Conservation (phyloP, 345 rosid genomes). For the Aethionema arabicum region DNA sequence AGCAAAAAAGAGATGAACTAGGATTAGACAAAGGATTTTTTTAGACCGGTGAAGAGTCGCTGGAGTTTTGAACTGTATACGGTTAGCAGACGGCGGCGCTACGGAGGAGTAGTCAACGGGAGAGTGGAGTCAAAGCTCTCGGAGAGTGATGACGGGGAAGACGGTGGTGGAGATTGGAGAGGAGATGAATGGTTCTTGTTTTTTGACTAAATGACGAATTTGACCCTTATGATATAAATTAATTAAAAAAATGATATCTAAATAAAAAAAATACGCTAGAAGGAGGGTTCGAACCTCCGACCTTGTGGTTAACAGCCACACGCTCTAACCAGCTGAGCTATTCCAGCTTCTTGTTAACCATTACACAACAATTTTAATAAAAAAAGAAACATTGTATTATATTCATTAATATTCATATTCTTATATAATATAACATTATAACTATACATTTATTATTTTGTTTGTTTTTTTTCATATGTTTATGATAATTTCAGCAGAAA, state of each 20-base stretch:
- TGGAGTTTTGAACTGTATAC: no score
- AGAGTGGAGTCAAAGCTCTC: not conserved
- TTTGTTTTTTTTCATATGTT: no score
- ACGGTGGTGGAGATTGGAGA: not conserved
- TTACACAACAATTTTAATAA: not conserved
- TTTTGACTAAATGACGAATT: slow-evolving; percentile 19
- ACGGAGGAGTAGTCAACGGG: not conserved
- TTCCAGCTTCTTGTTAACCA: slow-evolving; percentile 43
- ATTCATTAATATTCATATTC: no score
- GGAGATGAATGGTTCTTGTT: slow-evolving; percentile 25
- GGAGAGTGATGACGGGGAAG: not conserved
- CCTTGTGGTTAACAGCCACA: slow-evolving; percentile 84
- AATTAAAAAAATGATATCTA: not conserved
- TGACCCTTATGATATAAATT: not conserved
- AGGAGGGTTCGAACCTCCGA: slow-evolving; percentile 74
- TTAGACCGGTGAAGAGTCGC: no score
- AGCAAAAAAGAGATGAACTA: not conserved
- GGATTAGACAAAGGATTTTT: no score
- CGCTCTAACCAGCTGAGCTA: slow-evolving; percentile 81
- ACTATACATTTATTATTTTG: not conserved
- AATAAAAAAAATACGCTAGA: slow-evolving; percentile 36
- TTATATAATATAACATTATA: not conserved
- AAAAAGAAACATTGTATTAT: no score
- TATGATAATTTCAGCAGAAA: no score
- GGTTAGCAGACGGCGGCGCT: no score